Conservation (phyloP, 1,139 yeast species). For the Arxiozyma telluris region DNA sequence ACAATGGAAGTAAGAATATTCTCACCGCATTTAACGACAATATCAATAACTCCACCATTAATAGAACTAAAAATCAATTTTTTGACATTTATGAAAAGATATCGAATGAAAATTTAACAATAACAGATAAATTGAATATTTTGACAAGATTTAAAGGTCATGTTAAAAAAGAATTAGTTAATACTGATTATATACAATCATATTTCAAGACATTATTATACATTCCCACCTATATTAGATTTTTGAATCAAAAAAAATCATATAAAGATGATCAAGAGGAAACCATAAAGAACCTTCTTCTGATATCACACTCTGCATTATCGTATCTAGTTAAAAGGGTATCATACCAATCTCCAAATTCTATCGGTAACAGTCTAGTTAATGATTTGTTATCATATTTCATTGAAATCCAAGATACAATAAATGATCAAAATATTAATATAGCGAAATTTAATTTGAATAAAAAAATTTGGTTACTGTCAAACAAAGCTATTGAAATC, state of each 20-base stretch:
- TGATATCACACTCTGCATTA: slow-evolving; percentile 53
- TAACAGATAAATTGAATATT: slow-evolving; percentile 34
- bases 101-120: slow-evolving; percentile 7
- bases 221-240: slow-evolving; percentile 35
- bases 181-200: slow-evolving; percentile 42
- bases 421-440: neutral
- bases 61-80: slow-evolving; percentile 2
- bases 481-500: slow-evolving; percentile 27
- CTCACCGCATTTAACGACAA: neutral
- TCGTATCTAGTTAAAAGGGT: slow-evolving; percentile 72
- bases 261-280: slow-evolving; percentile 22
- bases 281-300: slow-evolving; percentile 24
- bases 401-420: slow-evolving; percentile 21
- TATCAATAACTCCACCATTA: neutral
- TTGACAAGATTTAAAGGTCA: slow-evolving; percentile 53
- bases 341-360: slow-evolving; percentile 58
- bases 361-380: slow-evolving; percentile 34
- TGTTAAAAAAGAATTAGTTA: slow-evolving; percentile 58
- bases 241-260: slow-evolving; percentile 25
- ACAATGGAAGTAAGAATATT: neutral
- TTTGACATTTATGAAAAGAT: slow-evolving; percentile 5
- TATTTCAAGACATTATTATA: slow-evolving; percentile 45
- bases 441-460: slow-evolving; percentile 8
- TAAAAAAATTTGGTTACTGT: slow-evolving; percentile 25
- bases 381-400: slow-evolving; percentile 11